Conservation (phyloP, 306 rosid species). For the Vigna unguiculata region DNA sequence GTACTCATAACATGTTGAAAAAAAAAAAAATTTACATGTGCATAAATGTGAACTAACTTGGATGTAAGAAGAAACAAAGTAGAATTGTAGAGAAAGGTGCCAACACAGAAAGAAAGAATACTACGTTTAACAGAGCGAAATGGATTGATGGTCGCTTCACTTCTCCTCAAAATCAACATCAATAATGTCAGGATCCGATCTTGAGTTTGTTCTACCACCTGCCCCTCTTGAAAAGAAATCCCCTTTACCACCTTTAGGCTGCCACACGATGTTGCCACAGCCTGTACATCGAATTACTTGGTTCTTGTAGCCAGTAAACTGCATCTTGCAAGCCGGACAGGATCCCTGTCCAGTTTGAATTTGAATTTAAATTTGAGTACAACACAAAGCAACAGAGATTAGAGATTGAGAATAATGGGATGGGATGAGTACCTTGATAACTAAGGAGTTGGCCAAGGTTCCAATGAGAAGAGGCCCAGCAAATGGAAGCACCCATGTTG, state of each 20-base stretch:
- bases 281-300: conserved; percentile 76
- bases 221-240: conserved; percentile 63
- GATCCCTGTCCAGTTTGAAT: conserved; percentile 63
- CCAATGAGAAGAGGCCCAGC: conserved; percentile 97
- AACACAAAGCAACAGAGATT: not conserved
- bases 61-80: conserved; percentile 31
- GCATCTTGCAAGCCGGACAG: conserved; percentile 91
- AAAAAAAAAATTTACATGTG: conserved; percentile 36
- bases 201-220: conserved; percentile 48
- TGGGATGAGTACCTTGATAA: conserved; percentile 69
- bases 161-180: conserved; percentile 98
- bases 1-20: conserved; percentile 13
- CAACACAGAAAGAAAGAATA: not conserved
- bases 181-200: conserved; percentile 73
- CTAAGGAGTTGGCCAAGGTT: conserved; percentile 77
- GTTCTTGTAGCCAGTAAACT: conserved; percentile 84
- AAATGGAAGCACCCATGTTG: conserved; percentile 88
- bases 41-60: conserved; percentile 23
- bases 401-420: not conserved
- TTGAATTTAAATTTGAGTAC: too few relatives aligned
- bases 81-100: not conserved
- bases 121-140: not conserved
- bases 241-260: conserved; percentile 64
- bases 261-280: conserved; percentile 97
- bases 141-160: conserved; percentile 57